Evolutionary conservation across 495 filamentous ascomycete species (phyloP), one percentile per base, ranked within the genome.

Genomic region (Amphirosellinia nigrospora): DNA sequence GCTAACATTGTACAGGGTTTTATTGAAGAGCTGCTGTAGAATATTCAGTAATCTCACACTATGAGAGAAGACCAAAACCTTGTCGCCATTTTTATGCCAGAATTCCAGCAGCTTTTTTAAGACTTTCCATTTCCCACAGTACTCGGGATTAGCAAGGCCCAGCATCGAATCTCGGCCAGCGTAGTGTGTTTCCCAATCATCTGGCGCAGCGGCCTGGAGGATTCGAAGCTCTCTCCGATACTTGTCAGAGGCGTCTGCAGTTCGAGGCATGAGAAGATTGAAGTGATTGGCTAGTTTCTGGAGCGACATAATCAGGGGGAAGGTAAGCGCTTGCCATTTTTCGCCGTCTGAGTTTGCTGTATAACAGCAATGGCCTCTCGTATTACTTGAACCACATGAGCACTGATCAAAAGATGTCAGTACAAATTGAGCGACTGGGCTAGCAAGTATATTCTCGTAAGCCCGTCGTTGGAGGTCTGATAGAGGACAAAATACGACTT

Each of bases 91-190:
- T 21, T 84, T 82, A 75, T 97, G 88, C 96, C 96, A 99, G 80
- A 94, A 96, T 30, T 88, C 89, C 0, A 99, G 86, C 4, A 99
- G 84, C 73, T 94, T 96, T 67, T 89, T 90, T 16, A 99, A 82
- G 21, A 98, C 88, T 79, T 94, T 94, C 96, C 96, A 99, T 79
- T 99, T 99, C 3, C 96, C 96, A 75, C 96, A 99, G 73, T 95
- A 97, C 62, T 97, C 92, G 0, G 93, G 91, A 70, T 97, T 95
- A 21, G 94, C 89, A 71, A 92, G 93, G 77, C 91, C 94, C 46
- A 92, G 79, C 64, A 98, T 89, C 0, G 88, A 92, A 62, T 98
- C 93, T 66, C 92, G 86, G 26, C 89, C 89, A 13, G 82, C 82
- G 73, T 93, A 96, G 2, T 98, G 85, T 16, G 89, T 82, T 71